Base-by-base conservation (phyloP, 345 rosid genomes). In the Rubroshorea leprosula region DNA sequence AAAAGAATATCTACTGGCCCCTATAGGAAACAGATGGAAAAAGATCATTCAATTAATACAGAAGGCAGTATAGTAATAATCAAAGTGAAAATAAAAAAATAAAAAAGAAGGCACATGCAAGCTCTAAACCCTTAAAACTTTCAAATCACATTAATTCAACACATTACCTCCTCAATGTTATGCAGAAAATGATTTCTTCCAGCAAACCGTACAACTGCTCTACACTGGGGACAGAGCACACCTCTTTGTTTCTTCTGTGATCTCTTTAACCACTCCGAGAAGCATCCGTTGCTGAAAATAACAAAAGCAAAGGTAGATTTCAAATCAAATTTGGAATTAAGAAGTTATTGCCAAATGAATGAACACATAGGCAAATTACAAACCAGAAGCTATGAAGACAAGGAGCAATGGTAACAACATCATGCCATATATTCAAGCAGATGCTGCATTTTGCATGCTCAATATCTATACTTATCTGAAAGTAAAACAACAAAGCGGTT, bases 301-400 rank as follows among this genome's bases (percentile, higher is more conserved):
- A 60, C 52, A 72, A n/a, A 64, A 61, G n/a, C 60, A 55, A 61
- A 75, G 49, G 14, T 48, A 60, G 60, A 46, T 48, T 55, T 60
- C 41, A 51, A 68, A 51, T 55, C 54, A 57, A 60, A 23, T 4
- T 39, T 22, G 54, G 43, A 58, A 62, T 43, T 51, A 39, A 44
- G 17, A 44, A 49, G 64, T 31, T 48, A 4, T 19, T 43, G 43
- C 44, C n/a, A 14, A 57, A 35, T 29, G 17, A 67, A 53, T 21
- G 7, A 48, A 39, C 23, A 20, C n/a, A 54, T 4, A 56, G 26
- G 53, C 3, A 20, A 64, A 69, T 22, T 17, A 57, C 84, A 59
- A 27, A 86, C 98, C 95, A 89, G 74, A 92, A 92, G 66, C 84
- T 92, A 71, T 92, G 98, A 60, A 92, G 84, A 78, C 98, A 92